phyloP scores from a whole-genome alignment of 139 green algal species.

The Mychonastes homosphaera region DNA sequence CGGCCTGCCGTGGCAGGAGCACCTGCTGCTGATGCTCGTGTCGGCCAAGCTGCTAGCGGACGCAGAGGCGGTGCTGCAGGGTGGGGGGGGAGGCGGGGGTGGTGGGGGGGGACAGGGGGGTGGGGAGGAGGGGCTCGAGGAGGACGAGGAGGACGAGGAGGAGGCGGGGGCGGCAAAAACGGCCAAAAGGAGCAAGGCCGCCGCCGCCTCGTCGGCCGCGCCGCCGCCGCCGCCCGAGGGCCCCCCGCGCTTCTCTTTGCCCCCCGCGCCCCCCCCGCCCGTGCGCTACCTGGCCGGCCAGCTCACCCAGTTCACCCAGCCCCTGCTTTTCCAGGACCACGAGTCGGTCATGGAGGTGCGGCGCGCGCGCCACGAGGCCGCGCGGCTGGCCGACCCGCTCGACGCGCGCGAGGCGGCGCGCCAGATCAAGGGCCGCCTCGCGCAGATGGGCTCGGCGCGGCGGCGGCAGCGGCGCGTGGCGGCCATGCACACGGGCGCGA shows the following conservation, averaged over 20 bases:
- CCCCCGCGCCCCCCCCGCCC: conserved; percentile 8
- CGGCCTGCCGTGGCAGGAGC: conserved; percentile 33
- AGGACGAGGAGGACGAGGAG: no score
- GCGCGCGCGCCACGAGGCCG: conserved; percentile 7
- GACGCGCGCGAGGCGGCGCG: conserved; percentile 15
- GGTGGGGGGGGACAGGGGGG: not conserved
- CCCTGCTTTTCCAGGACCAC: conserved; percentile 37
- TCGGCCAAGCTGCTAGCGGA: conserved; percentile 46
- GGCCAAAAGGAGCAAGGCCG: no score
- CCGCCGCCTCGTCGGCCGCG: not conserved
- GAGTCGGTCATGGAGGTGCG: conserved; percentile 30
- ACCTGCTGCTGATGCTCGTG: conserved; percentile 39
- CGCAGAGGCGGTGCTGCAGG: conserved; percentile 38
- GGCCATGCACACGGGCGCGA: conserved; percentile 18
- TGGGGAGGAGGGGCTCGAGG: no score
- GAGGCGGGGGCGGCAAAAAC: no score
- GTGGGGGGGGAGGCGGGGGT: not conserved
- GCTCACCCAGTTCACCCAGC: conserved; percentile 26
- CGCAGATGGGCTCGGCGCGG: conserved; percentile 15
- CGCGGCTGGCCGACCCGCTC: conserved; percentile 4
- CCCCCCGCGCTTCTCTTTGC: not conserved
- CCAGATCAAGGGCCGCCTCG: conserved; percentile 18
- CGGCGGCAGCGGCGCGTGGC: conserved; percentile 11
- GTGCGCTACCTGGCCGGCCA: conserved; percentile 28
- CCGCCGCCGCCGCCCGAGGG: not conserved